Conservation (phyloP, 176 grass and related monocot species). For the Oryza longistaminata region DNA sequence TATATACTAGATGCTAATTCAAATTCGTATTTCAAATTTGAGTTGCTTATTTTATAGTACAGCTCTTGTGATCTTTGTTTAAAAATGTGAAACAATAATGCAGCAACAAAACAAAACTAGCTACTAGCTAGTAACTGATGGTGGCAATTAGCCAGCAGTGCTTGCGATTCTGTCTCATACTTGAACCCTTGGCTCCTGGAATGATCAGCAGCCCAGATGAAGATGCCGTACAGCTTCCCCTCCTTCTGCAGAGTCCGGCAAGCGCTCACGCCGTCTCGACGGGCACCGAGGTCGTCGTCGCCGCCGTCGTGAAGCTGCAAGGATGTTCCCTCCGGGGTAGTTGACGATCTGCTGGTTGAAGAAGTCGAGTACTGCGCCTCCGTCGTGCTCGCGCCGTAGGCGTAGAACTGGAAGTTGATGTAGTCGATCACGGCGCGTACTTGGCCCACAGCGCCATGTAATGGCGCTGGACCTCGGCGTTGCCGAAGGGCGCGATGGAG, state of each 20-base stretch:
- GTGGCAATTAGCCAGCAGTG: slow-evolving; percentile 42
- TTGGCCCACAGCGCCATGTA: slow-evolving; percentile 60
- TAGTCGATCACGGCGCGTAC: slow-evolving; percentile 61
- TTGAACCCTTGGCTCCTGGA: slow-evolving; percentile 57
- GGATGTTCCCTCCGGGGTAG: slow-evolving; percentile 60
- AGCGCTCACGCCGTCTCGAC: slow-evolving; percentile 46
- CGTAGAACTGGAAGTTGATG: slow-evolving; percentile 94
- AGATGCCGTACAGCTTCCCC: slow-evolving; percentile 70
- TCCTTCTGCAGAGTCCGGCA: slow-evolving; percentile 56
- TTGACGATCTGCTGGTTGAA: slow-evolving; percentile 58
- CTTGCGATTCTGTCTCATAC: slow-evolving; percentile 67
- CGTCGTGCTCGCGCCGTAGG: slow-evolving; percentile 49
- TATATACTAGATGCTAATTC: background rate
- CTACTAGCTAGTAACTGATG: slow-evolving; percentile 25
- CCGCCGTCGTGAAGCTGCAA: slow-evolving; percentile 78
- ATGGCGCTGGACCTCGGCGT: slow-evolving; percentile 56
- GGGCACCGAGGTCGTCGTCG: slow-evolving; percentile 43
- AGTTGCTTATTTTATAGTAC: background rate
- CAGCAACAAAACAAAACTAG: background rate
- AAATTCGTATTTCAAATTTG: background rate
- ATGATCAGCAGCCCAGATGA: slow-evolving; percentile 74
- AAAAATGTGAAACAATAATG: background rate
- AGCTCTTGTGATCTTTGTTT: background rate
- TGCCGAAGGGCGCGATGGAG: slow-evolving; percentile 66
- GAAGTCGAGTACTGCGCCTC: slow-evolving; percentile 47